Conservation (phyloP, 176 grass and related monocot genomes). For the Ensete glaucum region DNA sequence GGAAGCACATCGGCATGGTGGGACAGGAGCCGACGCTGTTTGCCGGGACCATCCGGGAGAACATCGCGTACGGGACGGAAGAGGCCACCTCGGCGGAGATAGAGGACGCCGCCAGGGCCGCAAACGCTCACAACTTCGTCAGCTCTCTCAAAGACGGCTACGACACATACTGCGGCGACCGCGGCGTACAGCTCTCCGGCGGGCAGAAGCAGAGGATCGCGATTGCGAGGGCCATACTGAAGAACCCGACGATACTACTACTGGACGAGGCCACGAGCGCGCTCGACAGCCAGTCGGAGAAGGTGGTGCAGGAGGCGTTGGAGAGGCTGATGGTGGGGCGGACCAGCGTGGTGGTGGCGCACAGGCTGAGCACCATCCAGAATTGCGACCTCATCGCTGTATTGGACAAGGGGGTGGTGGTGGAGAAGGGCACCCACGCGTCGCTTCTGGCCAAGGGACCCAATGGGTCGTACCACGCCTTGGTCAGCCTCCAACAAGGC, state of each 20-base stretch:
- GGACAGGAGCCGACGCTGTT: slow-evolving; percentile 10
- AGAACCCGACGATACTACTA: slow-evolving; percentile 31
- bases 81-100: background rate
- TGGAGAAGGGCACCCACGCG: slow-evolving; percentile 36
- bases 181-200: slow-evolving; percentile 45
- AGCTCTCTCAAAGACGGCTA: slow-evolving; percentile 48
- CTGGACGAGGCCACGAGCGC: slow-evolving; percentile 21
- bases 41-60: slow-evolving; percentile 5
- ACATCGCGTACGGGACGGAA: slow-evolving; percentile 6
- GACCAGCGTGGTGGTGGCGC: slow-evolving; percentile 49
- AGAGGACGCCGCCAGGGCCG: background rate
- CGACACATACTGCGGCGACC: slow-evolving; percentile 36
- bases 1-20: background rate
- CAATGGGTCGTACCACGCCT: slow-evolving; percentile 38
- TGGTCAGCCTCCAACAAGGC: slow-evolving; percentile 38
- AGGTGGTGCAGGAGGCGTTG: slow-evolving; percentile 39
- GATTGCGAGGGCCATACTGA: slow-evolving; percentile 43
- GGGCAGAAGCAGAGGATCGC: slow-evolving; percentile 52
- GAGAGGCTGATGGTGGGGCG: slow-evolving; percentile 41
- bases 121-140: background rate
- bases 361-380: slow-evolving; percentile 41
- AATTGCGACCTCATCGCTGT: slow-evolving; percentile 35
- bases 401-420: slow-evolving; percentile 34
- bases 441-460: slow-evolving; percentile 32
- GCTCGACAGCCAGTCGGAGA: slow-evolving; percentile 29